Conservation (phyloP, 148 eudicot genomes). For the Silene uniflora region DNA sequence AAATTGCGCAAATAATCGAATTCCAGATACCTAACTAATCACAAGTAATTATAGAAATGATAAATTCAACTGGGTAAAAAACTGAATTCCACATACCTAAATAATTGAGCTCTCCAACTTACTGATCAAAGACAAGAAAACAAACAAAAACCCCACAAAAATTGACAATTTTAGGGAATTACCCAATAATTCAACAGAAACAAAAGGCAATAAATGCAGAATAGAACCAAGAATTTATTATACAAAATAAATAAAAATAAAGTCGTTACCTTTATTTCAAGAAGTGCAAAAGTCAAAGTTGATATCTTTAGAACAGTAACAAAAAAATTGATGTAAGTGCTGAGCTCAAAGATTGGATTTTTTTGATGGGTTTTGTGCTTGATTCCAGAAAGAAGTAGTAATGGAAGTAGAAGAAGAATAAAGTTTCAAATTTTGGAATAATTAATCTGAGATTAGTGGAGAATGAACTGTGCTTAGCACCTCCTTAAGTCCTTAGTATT, state of each 20-base stretch:
- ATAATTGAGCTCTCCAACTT: constrained; percentile 22
- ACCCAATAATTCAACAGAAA: constrained; percentile 8
- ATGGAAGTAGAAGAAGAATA: not conserved
- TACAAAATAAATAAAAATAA: not conserved
- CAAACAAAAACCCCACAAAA: constrained; percentile 17
- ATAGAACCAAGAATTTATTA: constrained; percentile 5
- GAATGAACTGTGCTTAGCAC: constrained; percentile 1
- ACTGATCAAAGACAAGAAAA: not conserved
- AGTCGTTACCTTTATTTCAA: not conserved
- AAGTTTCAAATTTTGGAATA: not conserved
- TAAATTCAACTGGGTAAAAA: not conserved
- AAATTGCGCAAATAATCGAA: too few species aligned
- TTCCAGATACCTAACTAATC: not conserved
- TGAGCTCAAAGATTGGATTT: constrained; percentile 16
- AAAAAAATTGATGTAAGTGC: constrained; percentile 15
- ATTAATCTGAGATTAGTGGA: not conserved
- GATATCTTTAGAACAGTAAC: constrained; percentile 20
- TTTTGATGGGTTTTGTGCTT: constrained; percentile 8
- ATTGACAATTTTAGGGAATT: constrained; percentile 9
- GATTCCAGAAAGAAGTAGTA: constrained; percentile 12
- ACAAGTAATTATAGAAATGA: not conserved
- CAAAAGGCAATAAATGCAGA: constrained; percentile 16
- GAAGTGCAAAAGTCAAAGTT: constrained; percentile 21
- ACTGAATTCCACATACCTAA: constrained; percentile 22
- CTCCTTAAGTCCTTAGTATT: not conserved